Base-by-base conservation (phyloP, 441 rosid genomes). In the Brassica hybrid region DNA sequence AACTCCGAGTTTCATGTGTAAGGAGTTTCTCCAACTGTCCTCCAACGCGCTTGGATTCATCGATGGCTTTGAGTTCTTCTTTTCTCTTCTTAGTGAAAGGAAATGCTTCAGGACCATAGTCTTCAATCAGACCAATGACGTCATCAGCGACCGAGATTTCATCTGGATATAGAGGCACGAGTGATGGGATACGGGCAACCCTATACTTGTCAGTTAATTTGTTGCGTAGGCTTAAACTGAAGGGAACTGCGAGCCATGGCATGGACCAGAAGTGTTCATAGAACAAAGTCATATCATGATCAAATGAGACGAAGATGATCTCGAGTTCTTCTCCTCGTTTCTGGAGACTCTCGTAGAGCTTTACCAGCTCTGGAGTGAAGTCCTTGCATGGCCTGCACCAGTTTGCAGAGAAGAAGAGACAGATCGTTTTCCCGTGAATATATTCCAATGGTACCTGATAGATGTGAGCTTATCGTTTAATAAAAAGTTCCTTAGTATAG, bases 191-290 rank as follows among this genome's bases (percentile, higher is more conserved):
- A 41, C 87, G 90, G 71, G 82, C 61, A 68, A 92, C 81, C 5
- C 14, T 67, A 64, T 83, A 90, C 72, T 75, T 79, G 52, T 75
- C 82, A 16, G 84, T 83, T 76, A 93, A 70, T 32, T 76, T 75
- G 57, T 81, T 82, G 17, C 81, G 86, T 64, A 86, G 69, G 60
- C 64, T 83, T 36, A 57, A 78, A 59, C 81, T 83, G 79, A 91
- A 91, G 14, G 96, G 93, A 76, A 89, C 86, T 8, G 92, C 89
- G 14, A 88, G 90, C 97, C 97, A 89, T 34, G 96, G 88, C 96
- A 93, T 93, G 82, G 71, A 74, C 86, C 83, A 81, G 83, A 88
- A 89, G 70, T 93, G 92, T 25, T 88, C 90, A 65, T 82, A 78
- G 76, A 88, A 91, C 63, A 75, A 89, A 67, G 83, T 77, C 76